Percentiles rank a stretch among this genome's conserved stretches.
Evolutionary conservation across 2,329 filamentous ascomycete species (phyloP).

Genomic region (Pseudogymnoascus sp.): DNA sequence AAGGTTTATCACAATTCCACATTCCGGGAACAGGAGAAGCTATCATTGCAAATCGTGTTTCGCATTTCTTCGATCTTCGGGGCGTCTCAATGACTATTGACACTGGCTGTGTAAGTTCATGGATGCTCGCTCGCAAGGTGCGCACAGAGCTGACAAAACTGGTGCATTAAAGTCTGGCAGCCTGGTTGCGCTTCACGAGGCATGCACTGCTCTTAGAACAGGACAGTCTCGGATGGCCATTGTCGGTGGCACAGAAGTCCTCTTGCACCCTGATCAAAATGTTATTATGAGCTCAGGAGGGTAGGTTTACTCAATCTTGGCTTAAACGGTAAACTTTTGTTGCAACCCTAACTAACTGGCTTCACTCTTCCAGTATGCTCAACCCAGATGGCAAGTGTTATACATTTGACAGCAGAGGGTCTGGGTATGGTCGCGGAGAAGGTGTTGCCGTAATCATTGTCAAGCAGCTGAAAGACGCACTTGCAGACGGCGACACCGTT

Average conservation of each 20-base stretch:
- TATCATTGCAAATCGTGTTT: conserved; percentile 19
- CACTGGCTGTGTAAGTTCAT: conserved; percentile 13
- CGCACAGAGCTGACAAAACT: not conserved
- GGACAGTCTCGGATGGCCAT: conserved; percentile 24
- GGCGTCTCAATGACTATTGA: conserved; percentile 15
- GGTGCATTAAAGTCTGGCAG: conserved; percentile 27
- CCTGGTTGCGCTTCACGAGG: conserved; percentile 46
- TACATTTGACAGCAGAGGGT: conserved; percentile 33
- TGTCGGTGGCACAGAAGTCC: conserved; percentile 13
- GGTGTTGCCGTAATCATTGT: conserved; percentile 35
- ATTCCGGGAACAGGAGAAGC: not conserved
- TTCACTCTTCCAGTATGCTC: not conserved
- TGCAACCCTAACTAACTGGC: not conserved
- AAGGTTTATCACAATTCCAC: conserved; percentile 18
- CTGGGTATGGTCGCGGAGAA: conserved; percentile 42
- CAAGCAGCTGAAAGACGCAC: conserved; percentile 35
- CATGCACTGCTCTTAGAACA: conserved; percentile 31
- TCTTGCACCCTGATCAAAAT: conserved; percentile 16
- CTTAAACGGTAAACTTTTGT: not conserved
- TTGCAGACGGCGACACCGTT: conserved; percentile 36
- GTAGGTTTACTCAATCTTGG: not conserved
- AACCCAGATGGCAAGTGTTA: conserved; percentile 24
- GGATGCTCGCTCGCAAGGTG: not conserved
- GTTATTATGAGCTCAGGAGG: not conserved
- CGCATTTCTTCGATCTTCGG: conserved; percentile 20